Evolutionary conservation across 2,329 filamentous ascomycete genomes (phyloP).

Genomic region (Zymoseptoria brevis): DNA sequence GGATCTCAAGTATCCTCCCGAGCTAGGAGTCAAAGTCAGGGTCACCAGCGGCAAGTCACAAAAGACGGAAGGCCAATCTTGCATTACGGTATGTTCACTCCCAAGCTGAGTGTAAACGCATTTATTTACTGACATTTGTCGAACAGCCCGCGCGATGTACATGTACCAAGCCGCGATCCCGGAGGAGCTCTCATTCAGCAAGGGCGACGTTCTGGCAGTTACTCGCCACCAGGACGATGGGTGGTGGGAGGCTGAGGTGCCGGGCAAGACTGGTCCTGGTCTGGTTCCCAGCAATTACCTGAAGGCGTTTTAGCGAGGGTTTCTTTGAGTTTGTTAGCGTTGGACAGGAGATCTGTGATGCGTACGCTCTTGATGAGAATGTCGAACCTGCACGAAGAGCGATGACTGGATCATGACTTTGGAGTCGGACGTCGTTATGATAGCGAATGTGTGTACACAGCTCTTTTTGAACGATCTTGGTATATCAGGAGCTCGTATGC

Average conservation of each 20-base stretch:
- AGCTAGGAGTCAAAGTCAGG: conserved; percentile 73
- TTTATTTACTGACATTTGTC: conserved; percentile 8
- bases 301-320: conserved; percentile 44
- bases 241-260: conserved; percentile 98
- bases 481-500: background rate
- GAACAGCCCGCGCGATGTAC: conserved; percentile 79
- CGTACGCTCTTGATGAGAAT: background rate
- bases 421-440: background rate
- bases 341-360: background rate
- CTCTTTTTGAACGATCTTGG: background rate
- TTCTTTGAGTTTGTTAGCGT: background rate
- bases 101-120: too few relatives aligned
- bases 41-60: conserved; percentile 77
- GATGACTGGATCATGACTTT: background rate
- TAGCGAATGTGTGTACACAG: background rate
- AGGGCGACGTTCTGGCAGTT: conserved; percentile 85
- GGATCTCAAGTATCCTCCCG: conserved; percentile 34
- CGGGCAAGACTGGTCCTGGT: conserved; percentile 52
- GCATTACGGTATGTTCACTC: conserved; percentile 92
- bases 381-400: background rate
- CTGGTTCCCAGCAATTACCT: conserved; percentile 62
- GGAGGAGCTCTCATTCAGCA: conserved; percentile 85
- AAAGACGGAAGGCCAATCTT: conserved; percentile 79
- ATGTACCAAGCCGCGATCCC: conserved; percentile 91
- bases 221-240: conserved; percentile 91